Base-by-base conservation (phyloP, 208 protist species). In the Lotmaria passim region DNA sequence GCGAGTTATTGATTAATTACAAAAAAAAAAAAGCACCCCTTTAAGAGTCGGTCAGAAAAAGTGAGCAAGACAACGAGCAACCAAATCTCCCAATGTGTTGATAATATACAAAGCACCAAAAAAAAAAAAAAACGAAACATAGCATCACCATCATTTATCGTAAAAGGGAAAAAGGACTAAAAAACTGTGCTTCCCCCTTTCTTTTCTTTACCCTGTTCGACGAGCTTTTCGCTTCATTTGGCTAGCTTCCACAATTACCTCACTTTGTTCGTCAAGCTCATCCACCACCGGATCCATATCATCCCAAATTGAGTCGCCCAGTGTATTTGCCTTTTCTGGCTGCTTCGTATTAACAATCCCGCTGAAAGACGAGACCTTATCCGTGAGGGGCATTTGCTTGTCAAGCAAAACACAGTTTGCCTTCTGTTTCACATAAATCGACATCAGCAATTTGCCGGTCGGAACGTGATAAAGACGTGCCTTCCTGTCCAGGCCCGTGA, bases 251-350 rank as follows among this genome's bases (percentile, higher is more conserved):
- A 58, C 59, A 21, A 8, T 51, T 21, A 10, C 15, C 15, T 46
- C 14, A 14, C 6, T 47, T 28, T 36, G 76, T 12, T 89, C 83
- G 17, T 79, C 86, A 3, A 91, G 76, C 1, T 83, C 82, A 62
- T 94, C 89, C 10, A 91, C 59, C 7, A 94, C 83, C 28, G 89
- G 89, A 71, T 94, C 89, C 89, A 94, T 94, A 62, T 91, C 85
- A 67, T 94, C 89, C 86, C 89, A 94, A 2, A 94, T 52, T 52
- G 89, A 79, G 67, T 91, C 85, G 26, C 89, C 86, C n/a, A 94
- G 59, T 3, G 75, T 76, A 21, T 69, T 65, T 10, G 62, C 71
- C 51, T 89, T 92, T 65, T 78, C 80, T 6, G 89, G 86, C 47
- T 86, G 78, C 60, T 94, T 94, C 11, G 59, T 58, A 66, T 92